A percentile compares a stretch with the other conserved stretches of the same genome.
phyloP scores from a whole-genome alignment of 1,284 basidiomycete species.

The Rhodotorula sp. region DNA sequence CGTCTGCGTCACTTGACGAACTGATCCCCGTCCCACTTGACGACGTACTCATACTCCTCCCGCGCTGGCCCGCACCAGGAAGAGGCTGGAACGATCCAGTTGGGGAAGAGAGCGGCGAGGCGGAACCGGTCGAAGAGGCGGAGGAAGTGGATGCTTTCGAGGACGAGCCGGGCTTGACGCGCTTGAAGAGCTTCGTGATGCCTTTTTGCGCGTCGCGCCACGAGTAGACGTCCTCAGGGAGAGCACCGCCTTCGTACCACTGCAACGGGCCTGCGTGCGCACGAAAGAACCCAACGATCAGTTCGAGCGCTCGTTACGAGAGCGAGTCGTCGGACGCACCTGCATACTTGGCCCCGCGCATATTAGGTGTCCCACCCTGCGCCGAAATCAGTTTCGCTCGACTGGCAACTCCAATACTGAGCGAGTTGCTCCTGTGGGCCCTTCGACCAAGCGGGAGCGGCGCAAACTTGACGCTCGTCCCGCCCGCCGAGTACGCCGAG shows the following conservation, averaged over 20 bases:
- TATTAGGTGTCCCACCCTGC: constrained; percentile 22
- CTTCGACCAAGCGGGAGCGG: constrained; percentile 29
- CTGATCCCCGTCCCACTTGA: background rate
- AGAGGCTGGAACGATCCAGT: background rate
- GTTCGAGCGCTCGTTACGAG: background rate
- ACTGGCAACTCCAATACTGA: constrained; percentile 33
- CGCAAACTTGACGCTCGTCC: constrained; percentile 27
- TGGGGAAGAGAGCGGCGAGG: background rate
- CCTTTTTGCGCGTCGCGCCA: constrained; percentile 28
- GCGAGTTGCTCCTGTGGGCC: constrained; percentile 24
- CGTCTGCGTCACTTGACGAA: constrained; percentile 1
- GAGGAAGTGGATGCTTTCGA: background rate
- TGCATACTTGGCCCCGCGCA: constrained; percentile 28
- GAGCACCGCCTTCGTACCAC: constrained; percentile 35
- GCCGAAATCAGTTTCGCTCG: constrained; percentile 32
- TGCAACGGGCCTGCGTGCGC: constrained; percentile 27
- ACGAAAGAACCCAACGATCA: background rate
- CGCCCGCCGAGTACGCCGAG: background rate
- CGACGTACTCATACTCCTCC: background rate
- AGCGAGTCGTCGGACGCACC: constrained; percentile 16
- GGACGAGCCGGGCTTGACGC: background rate
- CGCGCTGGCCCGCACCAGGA: background rate
- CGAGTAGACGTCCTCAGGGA: constrained; percentile 36
- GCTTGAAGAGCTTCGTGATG: constrained; percentile 35
- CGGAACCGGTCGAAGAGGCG: background rate